A percentile compares a stretch with the other conserved stretches of the same genome.
These are phyloP conservation scores for Cercospora sp. DNA, from an alignment of 2,329 filamentous ascomycete genomes.

Conservation along the genomic window DNA sequence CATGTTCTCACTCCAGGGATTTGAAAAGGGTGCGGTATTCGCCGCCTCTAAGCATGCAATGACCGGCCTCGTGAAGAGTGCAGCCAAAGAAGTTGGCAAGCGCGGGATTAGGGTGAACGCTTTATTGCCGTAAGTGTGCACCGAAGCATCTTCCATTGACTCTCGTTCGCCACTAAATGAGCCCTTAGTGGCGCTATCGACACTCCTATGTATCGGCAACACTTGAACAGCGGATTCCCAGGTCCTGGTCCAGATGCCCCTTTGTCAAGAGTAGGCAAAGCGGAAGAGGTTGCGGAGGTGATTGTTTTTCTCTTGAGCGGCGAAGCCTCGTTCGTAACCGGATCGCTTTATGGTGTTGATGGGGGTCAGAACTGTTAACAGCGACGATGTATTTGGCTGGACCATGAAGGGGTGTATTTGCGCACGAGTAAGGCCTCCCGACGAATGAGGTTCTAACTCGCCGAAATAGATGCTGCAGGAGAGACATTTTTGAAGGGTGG, in stretches of 20 bases:
- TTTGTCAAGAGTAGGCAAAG: background rate
- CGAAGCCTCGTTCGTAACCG: background rate
- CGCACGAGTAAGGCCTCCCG: no score
- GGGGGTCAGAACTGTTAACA: background rate
- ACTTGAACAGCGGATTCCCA: background rate
- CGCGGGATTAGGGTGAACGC: background rate
- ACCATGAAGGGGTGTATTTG: no score
- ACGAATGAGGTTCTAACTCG: no score
- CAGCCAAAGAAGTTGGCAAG: background rate
- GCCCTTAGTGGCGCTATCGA: background rate
- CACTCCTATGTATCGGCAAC: background rate
- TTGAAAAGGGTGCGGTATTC: background rate
- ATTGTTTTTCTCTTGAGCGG: background rate
- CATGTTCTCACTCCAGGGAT: background rate
- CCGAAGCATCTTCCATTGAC: no score
- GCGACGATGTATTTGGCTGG: no score
- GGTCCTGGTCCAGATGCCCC: background rate
- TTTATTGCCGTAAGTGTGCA: background rate
- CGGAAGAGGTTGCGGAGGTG: background rate
- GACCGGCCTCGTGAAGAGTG: background rate
- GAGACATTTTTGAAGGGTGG: no score
- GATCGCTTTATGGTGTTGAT: background rate
- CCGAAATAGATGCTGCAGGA: no score
- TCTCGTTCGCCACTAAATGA: no score
- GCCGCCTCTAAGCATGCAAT: background rate